Evolutionary conservation across 257 asterid genomes (phyloP), one percentile per base, ranked within the genome.

Genomic region (Rehmannia glutinosa): DNA sequence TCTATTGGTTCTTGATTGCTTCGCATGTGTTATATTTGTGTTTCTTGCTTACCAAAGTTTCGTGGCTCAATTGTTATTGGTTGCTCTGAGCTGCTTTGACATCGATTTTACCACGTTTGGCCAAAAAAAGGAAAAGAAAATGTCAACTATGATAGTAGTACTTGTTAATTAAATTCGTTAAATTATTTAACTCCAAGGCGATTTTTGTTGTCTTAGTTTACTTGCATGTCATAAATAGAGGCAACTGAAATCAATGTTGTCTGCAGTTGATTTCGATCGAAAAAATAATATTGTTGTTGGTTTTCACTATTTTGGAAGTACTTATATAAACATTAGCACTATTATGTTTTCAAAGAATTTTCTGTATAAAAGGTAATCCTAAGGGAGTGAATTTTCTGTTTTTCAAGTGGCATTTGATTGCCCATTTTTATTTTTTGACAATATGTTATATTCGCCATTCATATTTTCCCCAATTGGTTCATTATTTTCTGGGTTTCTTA

Each of bases 71-170:
- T 62, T 68, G n/a, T 46, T 60, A 33, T 21, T 57, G 8, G 33
- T n/a, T 72, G 61, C 49, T 57, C 63, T 19, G 68, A 73, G 73
- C 59, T 41, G 57, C 67, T 21, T 32, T 69, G 58, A 19, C n/a
- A 23, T 36, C 27, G 8, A 9, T n/a, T n/a, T n/a, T n/a, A n/a
- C n/a, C n/a, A n/a, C n/a, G n/a, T n/a, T n/a, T n/a, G n/a, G n/a
- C n/a, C n/a, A 20, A 3, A 12, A 4, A 4, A n/a, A 16, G 0
- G 0, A 45, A 4, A 8, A 11, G 1, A 0, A n/a, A 43, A 8
- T 17, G n/a, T 64, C 24, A 12, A 13, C 28, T 66, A 6, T 13
- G 39, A 50, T 24, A 6, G 46, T 32, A 27, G 1, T 62, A 47
- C 4, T 54, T 24, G 35, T 23, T 17, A 43, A 36, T 56, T 46